phyloP scores from a whole-genome alignment of 345 rosid species.

The Pseudoturritis turrita region DNA sequence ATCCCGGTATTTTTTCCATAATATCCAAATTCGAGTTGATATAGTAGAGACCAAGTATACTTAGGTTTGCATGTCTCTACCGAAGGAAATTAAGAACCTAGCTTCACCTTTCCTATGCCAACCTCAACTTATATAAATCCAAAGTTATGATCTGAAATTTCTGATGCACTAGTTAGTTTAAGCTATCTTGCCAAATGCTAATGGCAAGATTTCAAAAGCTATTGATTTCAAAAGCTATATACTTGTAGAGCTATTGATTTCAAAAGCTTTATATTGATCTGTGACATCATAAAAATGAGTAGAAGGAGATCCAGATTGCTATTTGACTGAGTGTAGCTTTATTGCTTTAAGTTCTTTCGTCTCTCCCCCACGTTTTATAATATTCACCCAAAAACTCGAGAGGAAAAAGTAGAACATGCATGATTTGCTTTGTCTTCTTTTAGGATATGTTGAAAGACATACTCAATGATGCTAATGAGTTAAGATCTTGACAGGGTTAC shows the following conservation, averaged over 20 bases:
- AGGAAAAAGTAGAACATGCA: conserved; percentile 11
- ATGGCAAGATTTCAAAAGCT: background rate
- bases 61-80: background rate
- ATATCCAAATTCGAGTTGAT: background rate
- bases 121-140: background rate
- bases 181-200: background rate
- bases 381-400: background rate
- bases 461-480: conserved; percentile 23
- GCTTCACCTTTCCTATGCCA: background rate
- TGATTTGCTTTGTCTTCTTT: conserved; percentile 22
- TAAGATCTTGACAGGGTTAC: conserved; percentile 43
- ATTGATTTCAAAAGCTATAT: background rate
- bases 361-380: conserved; percentile 7
- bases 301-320: conserved; percentile 7
- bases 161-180: background rate
- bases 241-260: background rate
- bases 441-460: background rate
- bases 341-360: conserved; percentile 8
- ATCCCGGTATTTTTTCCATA: background rate
- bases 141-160: background rate
- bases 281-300: background rate
- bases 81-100: background rate
- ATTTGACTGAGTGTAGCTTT: conserved; percentile 13
- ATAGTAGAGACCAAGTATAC: background rate
- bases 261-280: background rate